Conservation (phyloP, 257 asterid genomes). For the Vinca minor region DNA sequence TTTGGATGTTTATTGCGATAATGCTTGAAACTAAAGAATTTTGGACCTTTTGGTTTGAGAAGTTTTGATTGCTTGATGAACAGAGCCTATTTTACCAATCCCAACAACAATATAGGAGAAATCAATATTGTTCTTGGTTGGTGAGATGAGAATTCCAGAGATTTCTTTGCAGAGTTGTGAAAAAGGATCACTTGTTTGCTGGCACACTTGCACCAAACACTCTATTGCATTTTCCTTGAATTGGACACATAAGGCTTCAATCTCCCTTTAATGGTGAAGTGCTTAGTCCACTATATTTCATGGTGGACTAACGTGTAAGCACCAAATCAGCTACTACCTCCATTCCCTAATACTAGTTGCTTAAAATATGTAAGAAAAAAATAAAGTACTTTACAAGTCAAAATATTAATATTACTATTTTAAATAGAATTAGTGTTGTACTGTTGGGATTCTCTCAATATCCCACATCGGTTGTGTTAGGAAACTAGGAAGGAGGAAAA, state of each 20-base stretch:
- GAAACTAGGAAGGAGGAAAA: no score
- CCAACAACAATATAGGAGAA: not conserved
- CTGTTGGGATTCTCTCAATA: no score
- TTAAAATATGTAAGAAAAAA: no score
- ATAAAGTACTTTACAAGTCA: no score
- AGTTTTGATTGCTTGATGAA: not conserved
- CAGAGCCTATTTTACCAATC: not conserved
- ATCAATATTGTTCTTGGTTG: constrained; percentile 9
- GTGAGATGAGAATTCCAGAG: constrained; percentile 12
- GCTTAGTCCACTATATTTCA: constrained; percentile 28
- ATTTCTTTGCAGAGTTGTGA: no score
- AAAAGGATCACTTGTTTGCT: not conserved
- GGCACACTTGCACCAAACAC: constrained; percentile 8
- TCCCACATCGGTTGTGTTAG: no score
- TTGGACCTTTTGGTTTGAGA: not conserved
- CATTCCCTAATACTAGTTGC: no score
- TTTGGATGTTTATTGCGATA: no score
- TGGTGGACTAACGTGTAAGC: constrained; percentile 28
- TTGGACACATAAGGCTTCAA: not conserved
- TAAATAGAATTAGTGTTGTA: no score
- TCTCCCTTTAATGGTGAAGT: constrained; percentile 22
- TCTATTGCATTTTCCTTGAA: not conserved
- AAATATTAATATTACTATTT: no score
- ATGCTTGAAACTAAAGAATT: no score
- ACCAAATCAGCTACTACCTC: constrained; percentile 4